phyloP scores from a whole-genome alignment of 2,329 filamentous ascomycete species.

The Tolypocladium nubicola region DNA sequence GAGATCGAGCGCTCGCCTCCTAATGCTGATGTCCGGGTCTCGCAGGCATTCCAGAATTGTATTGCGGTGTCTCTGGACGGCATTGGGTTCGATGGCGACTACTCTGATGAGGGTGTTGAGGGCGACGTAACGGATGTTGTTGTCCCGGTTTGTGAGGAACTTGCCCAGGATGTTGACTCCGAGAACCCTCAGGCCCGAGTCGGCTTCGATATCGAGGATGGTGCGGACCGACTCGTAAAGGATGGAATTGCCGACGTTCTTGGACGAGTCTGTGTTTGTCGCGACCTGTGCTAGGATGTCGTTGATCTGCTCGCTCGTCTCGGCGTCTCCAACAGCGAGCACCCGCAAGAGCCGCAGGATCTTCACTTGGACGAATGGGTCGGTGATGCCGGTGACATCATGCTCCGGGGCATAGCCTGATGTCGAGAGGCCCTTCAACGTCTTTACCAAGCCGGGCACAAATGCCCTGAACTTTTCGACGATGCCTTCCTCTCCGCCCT shows the following conservation, averaged over 20 bases:
- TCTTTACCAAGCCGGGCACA: slow-evolving; percentile 77
- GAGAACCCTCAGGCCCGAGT: slow-evolving; percentile 85
- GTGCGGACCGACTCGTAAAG: slow-evolving; percentile 95
- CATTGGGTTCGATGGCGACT: slow-evolving; percentile 94
- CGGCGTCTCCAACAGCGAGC: slow-evolving; percentile 72
- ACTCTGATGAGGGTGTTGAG: slow-evolving; percentile 97
- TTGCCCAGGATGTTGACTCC: slow-evolving; percentile 98
- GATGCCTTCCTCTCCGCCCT: slow-evolving; percentile 80
- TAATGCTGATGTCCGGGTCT: slow-evolving; percentile 96
- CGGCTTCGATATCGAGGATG: slow-evolving; percentile 95
- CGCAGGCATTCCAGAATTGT: slow-evolving; percentile 93
- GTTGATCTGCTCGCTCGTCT: slow-evolving; percentile 95
- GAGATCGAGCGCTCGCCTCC: slow-evolving; percentile 86
- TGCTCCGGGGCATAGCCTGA: slow-evolving; percentile 97
- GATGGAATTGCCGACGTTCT: slow-evolving; percentile 98
- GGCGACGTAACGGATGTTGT: slow-evolving; percentile 97
- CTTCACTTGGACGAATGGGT: slow-evolving; percentile 96
- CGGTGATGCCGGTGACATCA: slow-evolving; percentile 94
- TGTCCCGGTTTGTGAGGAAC: slow-evolving; percentile 95
- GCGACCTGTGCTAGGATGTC: slow-evolving; percentile 96
- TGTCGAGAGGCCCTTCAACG: slow-evolving; percentile 82
- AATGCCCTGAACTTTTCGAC: slow-evolving; percentile 85
- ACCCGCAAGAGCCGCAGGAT: slow-evolving; percentile 80
- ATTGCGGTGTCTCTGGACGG: slow-evolving; percentile 92
- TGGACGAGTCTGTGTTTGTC: slow-evolving; percentile 94